Conservation (phyloP, 495 filamentous ascomycete species). For the Pyronema omphalodes region DNA sequence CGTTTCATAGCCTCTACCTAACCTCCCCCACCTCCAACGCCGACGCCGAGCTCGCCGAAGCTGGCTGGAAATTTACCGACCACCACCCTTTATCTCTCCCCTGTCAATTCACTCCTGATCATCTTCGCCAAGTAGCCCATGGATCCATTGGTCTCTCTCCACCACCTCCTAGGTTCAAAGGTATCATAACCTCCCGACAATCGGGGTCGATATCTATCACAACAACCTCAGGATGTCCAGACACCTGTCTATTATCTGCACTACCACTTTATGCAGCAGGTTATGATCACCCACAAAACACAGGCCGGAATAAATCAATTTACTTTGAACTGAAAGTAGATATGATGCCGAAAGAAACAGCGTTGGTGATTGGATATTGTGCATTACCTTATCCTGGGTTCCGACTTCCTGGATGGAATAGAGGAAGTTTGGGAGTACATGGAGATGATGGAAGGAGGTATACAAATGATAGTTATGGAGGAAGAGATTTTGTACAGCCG, state of each 20-base stretch:
- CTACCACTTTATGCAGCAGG: slow-evolving; percentile 59
- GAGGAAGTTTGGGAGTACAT: slow-evolving; percentile 69
- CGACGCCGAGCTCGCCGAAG: slow-evolving; percentile 44
- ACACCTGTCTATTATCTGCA: slow-evolving; percentile 41
- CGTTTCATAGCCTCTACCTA: slow-evolving; percentile 42
- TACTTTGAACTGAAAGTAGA: slow-evolving; percentile 63
- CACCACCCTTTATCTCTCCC: slow-evolving; percentile 45
- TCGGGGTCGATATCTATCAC: slow-evolving; percentile 25
- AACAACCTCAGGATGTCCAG: slow-evolving; percentile 24
- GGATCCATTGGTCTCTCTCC: slow-evolving; percentile 17
- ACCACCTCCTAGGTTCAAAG: slow-evolving; percentile 15
- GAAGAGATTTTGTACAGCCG: slow-evolving; percentile 47
- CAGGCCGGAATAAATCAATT: slow-evolving; percentile 37
- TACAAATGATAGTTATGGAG: slow-evolving; percentile 72
- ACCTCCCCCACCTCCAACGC: slow-evolving; percentile 59
- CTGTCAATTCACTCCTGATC: slow-evolving; percentile 27
- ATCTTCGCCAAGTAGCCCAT: slow-evolving; percentile 16
- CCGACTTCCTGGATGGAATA: slow-evolving; percentile 80
- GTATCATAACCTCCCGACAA: slow-evolving; percentile 26
- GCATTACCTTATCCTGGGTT: slow-evolving; percentile 74
- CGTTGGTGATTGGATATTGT: slow-evolving; percentile 57
- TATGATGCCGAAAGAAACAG: slow-evolving; percentile 25
- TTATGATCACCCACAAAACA: slow-evolving; percentile 45
- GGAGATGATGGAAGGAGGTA: slow-evolving; percentile 79
- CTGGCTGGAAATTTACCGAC: slow-evolving; percentile 53